Percentiles rank a stretch among this genome's conserved stretches.
Conservation (phyloP, 768 basidiomycete species). For the Pulveroboletus sp. region DNA sequence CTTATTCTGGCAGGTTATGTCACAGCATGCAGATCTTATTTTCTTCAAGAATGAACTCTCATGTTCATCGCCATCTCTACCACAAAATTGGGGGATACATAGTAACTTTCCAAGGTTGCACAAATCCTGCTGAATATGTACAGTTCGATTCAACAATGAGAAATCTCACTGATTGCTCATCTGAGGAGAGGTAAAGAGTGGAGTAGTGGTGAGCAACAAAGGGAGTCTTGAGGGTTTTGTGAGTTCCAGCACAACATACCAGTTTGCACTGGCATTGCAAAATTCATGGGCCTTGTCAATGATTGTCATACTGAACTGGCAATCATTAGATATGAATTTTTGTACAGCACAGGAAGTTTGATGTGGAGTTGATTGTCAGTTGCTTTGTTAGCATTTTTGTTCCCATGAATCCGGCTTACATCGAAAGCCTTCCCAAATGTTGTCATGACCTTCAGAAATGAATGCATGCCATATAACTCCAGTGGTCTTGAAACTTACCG, state of each 20-base stretch:
- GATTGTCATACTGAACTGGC: neutral
- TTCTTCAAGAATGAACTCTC: neutral
- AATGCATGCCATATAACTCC: too few relatives aligned
- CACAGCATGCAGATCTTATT: conserved; percentile 1
- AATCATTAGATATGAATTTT: neutral
- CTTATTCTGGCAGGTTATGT: neutral
- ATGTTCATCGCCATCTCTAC: neutral
- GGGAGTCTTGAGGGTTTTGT: conserved; percentile 3
- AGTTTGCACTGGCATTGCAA: conserved; percentile 2
- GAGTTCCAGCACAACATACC: conserved; percentile 3
- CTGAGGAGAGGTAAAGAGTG: conserved; percentile 4
- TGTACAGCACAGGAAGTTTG: conserved; percentile 6
- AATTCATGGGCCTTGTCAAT: conserved; percentile 5
- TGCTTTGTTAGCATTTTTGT: conserved; percentile 4
- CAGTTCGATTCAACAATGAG: too few relatives aligned
- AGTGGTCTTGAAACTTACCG: neutral
- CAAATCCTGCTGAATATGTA: conserved; percentile 1
- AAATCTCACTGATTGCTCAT: neutral
- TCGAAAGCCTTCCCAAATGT: conserved; percentile 7
- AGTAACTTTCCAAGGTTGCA: conserved; percentile 7
- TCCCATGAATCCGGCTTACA: neutral
- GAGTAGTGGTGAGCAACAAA: conserved; percentile 3
- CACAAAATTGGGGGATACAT: neutral
- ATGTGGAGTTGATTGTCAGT: conserved; percentile 2
- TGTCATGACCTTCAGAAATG: conserved; percentile 4